A percentile compares a stretch with the other conserved stretches of the same genome.
phyloP scores from a whole-genome alignment of 106 monocot species.

The Posidonia australis region DNA sequence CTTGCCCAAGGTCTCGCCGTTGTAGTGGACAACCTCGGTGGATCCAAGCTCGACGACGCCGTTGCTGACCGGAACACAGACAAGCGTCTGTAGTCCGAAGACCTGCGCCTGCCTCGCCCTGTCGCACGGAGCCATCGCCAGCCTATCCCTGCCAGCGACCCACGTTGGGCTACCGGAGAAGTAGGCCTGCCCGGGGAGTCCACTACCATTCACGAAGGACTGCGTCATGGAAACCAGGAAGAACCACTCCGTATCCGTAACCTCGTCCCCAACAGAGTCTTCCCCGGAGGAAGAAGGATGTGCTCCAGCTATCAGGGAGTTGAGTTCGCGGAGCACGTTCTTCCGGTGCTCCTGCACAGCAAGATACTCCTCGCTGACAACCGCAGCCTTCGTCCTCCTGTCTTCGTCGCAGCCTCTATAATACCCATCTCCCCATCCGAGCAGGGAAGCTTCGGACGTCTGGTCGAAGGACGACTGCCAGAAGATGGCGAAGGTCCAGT shows the following conservation, averaged over 20 bases:
- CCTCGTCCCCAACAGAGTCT: slow-evolving; percentile 14
- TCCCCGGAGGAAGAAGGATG: neutral
- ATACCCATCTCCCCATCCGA: slow-evolving; percentile 92
- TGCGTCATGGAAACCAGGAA: slow-evolving; percentile 28
- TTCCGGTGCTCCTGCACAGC: slow-evolving; percentile 25
- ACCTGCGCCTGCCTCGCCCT: slow-evolving; percentile 26
- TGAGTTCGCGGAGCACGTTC: slow-evolving; percentile 26
- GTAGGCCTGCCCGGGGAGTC: slow-evolving; percentile 7
- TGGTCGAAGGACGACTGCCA: slow-evolving; percentile 66
- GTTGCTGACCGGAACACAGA: slow-evolving; percentile 25
- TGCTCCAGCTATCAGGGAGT: slow-evolving; percentile 15
- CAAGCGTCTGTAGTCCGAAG: slow-evolving; percentile 38
- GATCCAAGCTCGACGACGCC: slow-evolving; percentile 51
- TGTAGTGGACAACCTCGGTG: slow-evolving; percentile 24
- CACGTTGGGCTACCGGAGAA: slow-evolving; percentile 11
- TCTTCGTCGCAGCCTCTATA: slow-evolving; percentile 39
- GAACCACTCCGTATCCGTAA: slow-evolving; percentile 33
- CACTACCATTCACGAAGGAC: slow-evolving; percentile 10
- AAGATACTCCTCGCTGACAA: neutral
- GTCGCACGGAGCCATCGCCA: slow-evolving; percentile 15
- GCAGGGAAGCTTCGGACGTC: slow-evolving; percentile 29
- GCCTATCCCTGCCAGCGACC: slow-evolving; percentile 6
- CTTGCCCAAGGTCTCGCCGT: slow-evolving; percentile 14
- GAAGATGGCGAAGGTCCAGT: slow-evolving; percentile 88
- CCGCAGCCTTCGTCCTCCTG: neutral